phyloP scores from a whole-genome alignment of 768 basidiomycete species.

The Russula vinacea region DNA sequence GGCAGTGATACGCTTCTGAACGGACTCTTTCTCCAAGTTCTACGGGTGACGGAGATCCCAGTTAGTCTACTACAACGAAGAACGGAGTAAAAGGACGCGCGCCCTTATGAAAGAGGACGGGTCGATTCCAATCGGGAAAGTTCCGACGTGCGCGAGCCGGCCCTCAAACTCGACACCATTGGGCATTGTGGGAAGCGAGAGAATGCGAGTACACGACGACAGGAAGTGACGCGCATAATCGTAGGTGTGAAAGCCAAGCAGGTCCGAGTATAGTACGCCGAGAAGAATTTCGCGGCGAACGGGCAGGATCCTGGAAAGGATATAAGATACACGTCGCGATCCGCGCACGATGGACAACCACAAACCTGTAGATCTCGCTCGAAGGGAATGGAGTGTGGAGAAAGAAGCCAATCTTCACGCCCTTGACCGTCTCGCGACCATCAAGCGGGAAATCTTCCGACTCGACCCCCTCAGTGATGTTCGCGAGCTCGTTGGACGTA shows the following conservation, averaged over 20 bases:
- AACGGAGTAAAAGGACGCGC: conserved; percentile 26
- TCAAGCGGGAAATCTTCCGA: conserved; percentile 43
- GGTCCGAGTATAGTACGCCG: conserved; percentile 91
- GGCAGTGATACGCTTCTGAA: conserved; percentile 74
- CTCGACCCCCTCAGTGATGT: conserved; percentile 70
- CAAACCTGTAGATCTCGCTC: conserved; percentile 93
- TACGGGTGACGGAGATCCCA: conserved; percentile 34
- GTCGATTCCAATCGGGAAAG: conserved; percentile 99
- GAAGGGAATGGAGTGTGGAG: conserved; percentile 97
- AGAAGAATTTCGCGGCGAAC: conserved; percentile 97
- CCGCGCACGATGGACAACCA: neutral
- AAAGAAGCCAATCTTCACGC: conserved; percentile 97
- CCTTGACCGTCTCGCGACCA: conserved; percentile 45
- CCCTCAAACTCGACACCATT: conserved; percentile 97
- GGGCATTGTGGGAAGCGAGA: conserved; percentile 93
- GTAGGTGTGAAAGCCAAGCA: conserved; percentile 99
- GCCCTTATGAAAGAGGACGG: conserved; percentile 87
- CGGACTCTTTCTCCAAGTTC: conserved; percentile 76
- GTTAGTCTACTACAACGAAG: conserved; percentile 14
- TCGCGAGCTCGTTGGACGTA: conserved; percentile 60
- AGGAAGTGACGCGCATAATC: conserved; percentile 99
- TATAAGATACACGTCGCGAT: neutral
- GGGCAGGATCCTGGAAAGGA: conserved; percentile 73
- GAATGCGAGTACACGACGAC: conserved; percentile 95
- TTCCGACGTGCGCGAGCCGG: conserved; percentile 93